Evolutionary conservation across 768 basidiomycete species (phyloP).

Genomic region (Termitomyces sp.): DNA sequence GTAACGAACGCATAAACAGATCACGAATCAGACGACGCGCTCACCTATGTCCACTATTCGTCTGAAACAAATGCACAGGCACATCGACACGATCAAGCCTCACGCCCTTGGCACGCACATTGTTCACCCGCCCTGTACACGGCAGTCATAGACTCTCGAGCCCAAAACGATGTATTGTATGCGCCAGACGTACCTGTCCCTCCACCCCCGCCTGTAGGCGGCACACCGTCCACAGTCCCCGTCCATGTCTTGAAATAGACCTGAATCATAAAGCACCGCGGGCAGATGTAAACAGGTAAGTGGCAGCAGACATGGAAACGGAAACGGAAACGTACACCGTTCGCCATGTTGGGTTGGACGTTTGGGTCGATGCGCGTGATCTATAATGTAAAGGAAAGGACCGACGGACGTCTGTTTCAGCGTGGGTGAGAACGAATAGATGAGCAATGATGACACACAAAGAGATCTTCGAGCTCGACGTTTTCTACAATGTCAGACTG

Average conservation of each 20-base stretch:
- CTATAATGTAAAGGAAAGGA: slow-evolving; percentile 26
- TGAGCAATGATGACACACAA: slow-evolving; percentile 22
- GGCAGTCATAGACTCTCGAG: too few relatives aligned
- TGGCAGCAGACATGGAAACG: too few relatives aligned
- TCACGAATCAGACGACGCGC: slow-evolving; percentile 13
- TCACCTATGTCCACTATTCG: slow-evolving; percentile 44
- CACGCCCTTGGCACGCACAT: slow-evolving; percentile 40
- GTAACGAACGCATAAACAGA: too few relatives aligned
- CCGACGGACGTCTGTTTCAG: not conserved
- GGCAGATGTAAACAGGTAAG: too few relatives aligned
- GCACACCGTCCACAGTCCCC: slow-evolving; percentile 44
- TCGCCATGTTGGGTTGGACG: slow-evolving; percentile 54
- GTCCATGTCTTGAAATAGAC: slow-evolving; percentile 59
- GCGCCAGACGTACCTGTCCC: slow-evolving; percentile 35
- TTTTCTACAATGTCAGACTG: slow-evolving; percentile 54
- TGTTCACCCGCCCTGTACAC: slow-evolving; percentile 37
- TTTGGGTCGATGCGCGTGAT: slow-evolving; percentile 42
- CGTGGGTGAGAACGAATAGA: not conserved
- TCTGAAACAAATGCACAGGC: slow-evolving; percentile 48
- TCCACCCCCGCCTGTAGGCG: slow-evolving; percentile 55
- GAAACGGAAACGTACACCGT: too few relatives aligned
- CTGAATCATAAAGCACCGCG: slow-evolving; percentile 24
- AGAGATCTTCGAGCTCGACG: slow-evolving; percentile 44
- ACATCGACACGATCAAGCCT: slow-evolving; percentile 41
- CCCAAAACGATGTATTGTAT: too few relatives aligned